A percentile compares a stretch with the other conserved stretches of the same genome.
Evolutionary conservation across 164 flowering plant species (phyloP).

Genomic region (Berberis vulgaris): DNA sequence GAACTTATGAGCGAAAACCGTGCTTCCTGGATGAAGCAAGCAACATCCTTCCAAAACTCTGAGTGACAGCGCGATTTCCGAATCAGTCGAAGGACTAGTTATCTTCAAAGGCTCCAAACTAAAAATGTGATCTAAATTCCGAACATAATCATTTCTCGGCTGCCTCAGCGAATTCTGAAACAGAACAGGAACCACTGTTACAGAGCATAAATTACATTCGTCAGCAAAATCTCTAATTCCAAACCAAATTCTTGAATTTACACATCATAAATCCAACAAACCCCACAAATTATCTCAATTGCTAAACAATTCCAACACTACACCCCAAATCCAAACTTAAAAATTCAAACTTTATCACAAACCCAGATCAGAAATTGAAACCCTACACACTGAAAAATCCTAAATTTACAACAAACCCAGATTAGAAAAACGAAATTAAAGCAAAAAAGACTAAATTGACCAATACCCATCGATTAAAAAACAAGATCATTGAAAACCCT

Average conservation of each 20-base stretch:
- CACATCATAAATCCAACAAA: neutral
- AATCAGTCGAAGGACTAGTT: constrained; percentile 77
- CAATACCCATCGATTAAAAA: neutral
- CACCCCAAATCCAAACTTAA: neutral
- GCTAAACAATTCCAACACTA: neutral
- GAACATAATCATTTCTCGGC: constrained; percentile 39
- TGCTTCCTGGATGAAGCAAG: constrained; percentile 62
- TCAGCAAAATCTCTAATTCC: neutral
- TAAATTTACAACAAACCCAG: neutral
- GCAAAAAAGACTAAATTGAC: neutral
- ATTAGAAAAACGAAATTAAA: no score
- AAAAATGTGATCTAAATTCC: constrained; percentile 61
- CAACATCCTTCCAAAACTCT: constrained; percentile 95
- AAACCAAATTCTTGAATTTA: neutral
- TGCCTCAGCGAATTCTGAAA: constrained; percentile 70
- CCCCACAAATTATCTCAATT: neutral
- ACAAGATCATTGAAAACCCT: neutral
- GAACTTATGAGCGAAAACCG: constrained; percentile 52
- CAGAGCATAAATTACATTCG: constrained; percentile 4
- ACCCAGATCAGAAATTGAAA: neutral
- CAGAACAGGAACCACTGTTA: constrained; percentile 82
- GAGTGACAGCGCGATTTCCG: constrained; percentile 89
- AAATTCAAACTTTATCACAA: neutral
- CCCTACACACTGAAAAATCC: neutral
- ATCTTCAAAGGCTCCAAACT: constrained; percentile 74